These are phyloP conservation scores for Cenococcum geophilum DNA, from an alignment of 495 filamentous ascomycete genomes.

Conservation along the genomic window DNA sequence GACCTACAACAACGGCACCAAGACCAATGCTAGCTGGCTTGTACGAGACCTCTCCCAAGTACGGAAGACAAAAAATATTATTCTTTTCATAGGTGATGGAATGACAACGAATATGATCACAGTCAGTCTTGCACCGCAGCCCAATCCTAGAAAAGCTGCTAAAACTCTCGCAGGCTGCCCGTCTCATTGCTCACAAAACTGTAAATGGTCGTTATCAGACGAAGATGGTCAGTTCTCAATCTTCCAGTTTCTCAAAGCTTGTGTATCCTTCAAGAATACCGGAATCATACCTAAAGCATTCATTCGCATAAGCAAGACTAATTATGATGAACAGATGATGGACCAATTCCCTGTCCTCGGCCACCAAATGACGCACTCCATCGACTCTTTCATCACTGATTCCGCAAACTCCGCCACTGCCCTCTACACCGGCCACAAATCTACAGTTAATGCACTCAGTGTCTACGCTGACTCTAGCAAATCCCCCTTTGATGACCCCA, in stretches of 20 bases:
- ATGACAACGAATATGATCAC: constrained; percentile 78
- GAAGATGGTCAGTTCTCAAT: constrained; percentile 37
- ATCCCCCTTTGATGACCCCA: constrained; percentile 64
- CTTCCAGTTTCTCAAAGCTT: too few relatives aligned
- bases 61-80: constrained; percentile 70
- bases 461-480: constrained; percentile 65
- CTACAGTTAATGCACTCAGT: constrained; percentile 63
- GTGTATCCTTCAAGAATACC: too few relatives aligned
- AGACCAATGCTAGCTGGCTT: constrained; percentile 60
- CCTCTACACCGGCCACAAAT: constrained; percentile 70
- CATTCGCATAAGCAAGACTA: too few relatives aligned
- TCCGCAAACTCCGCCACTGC: constrained; percentile 70
- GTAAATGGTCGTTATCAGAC: constrained; percentile 70
- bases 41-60: constrained; percentile 58
- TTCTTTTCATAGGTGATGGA: constrained; percentile 71
- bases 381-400: constrained; percentile 72
- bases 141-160: not conserved
- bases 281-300: too few relatives aligned
- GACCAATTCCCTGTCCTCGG: constrained; percentile 63
- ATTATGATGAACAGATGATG: constrained; percentile 38
- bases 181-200: constrained; percentile 64
- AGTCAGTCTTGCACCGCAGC: constrained; percentile 1
- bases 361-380: constrained; percentile 52
- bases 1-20: constrained; percentile 59
- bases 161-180: constrained; percentile 46